Conservation (phyloP, 495 filamentous ascomycete genomes). For the Annulohypoxylon maeteangense region DNA sequence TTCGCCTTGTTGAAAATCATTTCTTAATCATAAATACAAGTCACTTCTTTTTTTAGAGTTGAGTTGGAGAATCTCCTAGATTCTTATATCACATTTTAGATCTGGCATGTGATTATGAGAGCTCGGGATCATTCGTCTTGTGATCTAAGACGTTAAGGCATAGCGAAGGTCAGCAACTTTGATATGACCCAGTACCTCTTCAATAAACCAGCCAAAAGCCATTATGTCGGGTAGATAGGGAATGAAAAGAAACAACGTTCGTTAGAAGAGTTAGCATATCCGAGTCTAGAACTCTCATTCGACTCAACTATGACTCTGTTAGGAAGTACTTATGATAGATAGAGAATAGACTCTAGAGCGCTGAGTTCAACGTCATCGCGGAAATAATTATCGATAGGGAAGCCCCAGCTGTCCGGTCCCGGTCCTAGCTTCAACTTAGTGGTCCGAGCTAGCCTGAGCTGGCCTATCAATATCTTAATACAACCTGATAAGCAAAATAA, state of each 20-base stretch:
- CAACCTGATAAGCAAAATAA: constrained; percentile 21
- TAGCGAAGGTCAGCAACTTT: background rate
- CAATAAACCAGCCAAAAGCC: background rate
- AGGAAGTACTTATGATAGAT: background rate
- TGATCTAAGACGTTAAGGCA: background rate
- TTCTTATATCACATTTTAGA: constrained; percentile 29
- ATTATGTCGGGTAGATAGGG: background rate
- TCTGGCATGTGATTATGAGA: constrained; percentile 37
- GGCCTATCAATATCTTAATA: background rate
- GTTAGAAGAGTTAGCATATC: background rate
- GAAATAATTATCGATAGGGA: constrained; percentile 21
- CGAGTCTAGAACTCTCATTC: background rate
- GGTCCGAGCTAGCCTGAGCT: background rate
- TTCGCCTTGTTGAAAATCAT: background rate
- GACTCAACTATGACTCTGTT: background rate
- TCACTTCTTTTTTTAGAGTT: background rate
- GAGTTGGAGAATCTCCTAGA: constrained; percentile 1
- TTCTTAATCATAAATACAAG: background rate
- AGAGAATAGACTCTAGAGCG: too few relatives aligned
- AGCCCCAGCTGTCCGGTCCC: background rate
- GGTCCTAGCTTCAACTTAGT: background rate
- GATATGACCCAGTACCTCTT: too few relatives aligned
- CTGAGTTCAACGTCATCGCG: constrained; percentile 24
- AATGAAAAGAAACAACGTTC: background rate
- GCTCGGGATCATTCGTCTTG: constrained; percentile 26